Base-by-base conservation (phyloP, 2,329 filamentous ascomycete genomes). In the Lecanicillium sp. region DNA sequence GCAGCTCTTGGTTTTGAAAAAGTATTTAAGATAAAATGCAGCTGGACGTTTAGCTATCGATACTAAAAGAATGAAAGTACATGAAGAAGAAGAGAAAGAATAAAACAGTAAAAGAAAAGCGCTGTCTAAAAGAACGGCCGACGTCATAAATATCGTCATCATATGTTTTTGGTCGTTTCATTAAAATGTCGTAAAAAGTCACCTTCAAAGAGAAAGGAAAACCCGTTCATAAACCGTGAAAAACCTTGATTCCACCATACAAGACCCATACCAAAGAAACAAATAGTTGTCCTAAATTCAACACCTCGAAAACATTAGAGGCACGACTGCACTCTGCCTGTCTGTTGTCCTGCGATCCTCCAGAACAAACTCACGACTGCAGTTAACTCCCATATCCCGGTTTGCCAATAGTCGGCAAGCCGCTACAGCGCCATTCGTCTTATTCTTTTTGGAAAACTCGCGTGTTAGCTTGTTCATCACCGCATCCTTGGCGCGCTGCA, bases 401-500 rank as follows among this genome's bases (percentile, higher is more conserved):
- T 49, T 47, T 4, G 52, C 51, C 43, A 59, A 50, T 38, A 53
- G 45, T 14, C 56, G 51, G 37, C 59, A 60, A 7, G 60, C 58
- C 8, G 56, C 50, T 9, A 54, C 59, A 1, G 57, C 53, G 31
- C 40, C 20, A 18, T 32, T 42, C 4, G 55, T 50, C 17, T 53
- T 52, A 31, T 51, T 51, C 38, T 55, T 58, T 42, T 52, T 59
- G 41, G 49, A 59, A 43, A 62, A 78, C 51, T 79, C 71, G 40
- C 66, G 66, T 48, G 65, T 71, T 36, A 81, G 65, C 48, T 78
- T 78, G 43, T 63, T 67, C 39, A 81, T 59, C 11, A 82, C 75
- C 1, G 73, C 71, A 45, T 76, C 73, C 52, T 74, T 76, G 25
- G 77, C 78, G 42, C 72, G 70, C 50, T 68, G 66, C 35, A 82